These are phyloP conservation scores for Aureobasidium namibiae DNA, from an alignment of 2,329 filamentous ascomycete genomes.

Conservation along the genomic window DNA sequence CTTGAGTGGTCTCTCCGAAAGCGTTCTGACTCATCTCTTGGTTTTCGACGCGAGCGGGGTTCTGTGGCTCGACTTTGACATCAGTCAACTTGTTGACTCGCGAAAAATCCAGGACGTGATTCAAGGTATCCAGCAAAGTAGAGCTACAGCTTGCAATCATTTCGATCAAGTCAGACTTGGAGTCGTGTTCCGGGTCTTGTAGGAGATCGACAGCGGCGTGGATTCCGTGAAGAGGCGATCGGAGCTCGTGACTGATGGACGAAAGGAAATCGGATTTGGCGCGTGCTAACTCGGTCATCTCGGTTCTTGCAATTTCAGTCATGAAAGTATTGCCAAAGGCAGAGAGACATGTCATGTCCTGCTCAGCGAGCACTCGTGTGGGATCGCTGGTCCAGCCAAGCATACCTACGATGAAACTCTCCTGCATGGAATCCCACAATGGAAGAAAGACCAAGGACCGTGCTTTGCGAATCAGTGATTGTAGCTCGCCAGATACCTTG, in stretches of 20 bases:
- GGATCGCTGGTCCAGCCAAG: constrained; percentile 35
- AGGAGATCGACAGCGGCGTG: constrained; percentile 31
- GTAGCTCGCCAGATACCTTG: background rate
- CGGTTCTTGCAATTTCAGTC: constrained; percentile 43
- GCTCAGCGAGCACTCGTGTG: constrained; percentile 24
- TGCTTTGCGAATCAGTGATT: background rate
- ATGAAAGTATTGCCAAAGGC: constrained; percentile 49
- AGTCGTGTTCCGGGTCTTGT: constrained; percentile 29
- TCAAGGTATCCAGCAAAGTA: constrained; percentile 37
- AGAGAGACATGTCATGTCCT: constrained; percentile 16
- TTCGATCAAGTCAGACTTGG: constrained; percentile 32
- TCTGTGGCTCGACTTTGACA: background rate
- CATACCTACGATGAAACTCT: constrained; percentile 36
- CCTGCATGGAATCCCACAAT: constrained; percentile 36
- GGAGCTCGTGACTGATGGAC: constrained; percentile 32
- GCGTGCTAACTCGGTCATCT: constrained; percentile 37
- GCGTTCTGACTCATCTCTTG: background rate
- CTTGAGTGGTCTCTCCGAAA: background rate
- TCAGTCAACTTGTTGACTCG: constrained; percentile 16
- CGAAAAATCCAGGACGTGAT: constrained; percentile 9
- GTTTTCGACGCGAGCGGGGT: background rate
- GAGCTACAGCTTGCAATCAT: constrained; percentile 39
- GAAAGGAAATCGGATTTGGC: constrained; percentile 34
- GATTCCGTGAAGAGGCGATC: constrained; percentile 23
- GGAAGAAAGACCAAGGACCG: constrained; percentile 41